Evolutionary conservation across 768 basidiomycete genomes (phyloP), one percentile per base, ranked within the genome.

Genomic region (Boletus barrowsii): DNA sequence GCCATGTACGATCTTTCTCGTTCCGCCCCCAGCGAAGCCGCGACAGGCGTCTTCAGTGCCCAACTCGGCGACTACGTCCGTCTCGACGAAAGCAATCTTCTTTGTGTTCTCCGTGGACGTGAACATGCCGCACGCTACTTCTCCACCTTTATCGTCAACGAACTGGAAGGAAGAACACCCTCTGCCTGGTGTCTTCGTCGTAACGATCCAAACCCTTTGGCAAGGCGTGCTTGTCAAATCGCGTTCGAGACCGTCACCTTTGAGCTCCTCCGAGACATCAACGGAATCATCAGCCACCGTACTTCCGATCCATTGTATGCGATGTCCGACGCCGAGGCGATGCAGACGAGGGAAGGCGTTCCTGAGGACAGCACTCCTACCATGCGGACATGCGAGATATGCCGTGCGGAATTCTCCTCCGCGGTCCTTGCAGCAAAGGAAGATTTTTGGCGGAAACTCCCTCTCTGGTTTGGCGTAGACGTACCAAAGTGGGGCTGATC

Each of bases 1-100:
- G 88, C 88, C 6, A 88, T 88, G 71, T 91, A 91, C 68, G 89
- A 90, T 67, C 79, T 91, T 40, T 89, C 85, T 20, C 85, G 89
- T 39, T 81, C 73, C 60, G 71, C 79, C 30, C 82, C 86, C 2
- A 88, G 83, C 62, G 80, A 82, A 46, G 80, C 82, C 33, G 79
- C 80, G 29, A 67, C 74, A 7, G 87, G 85, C 7, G 74, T 78
- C 65, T 74, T 69, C 51, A 76, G 68, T 57, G 61, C 71, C 18
- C 53, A 68, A 47, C 71, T 71, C 20, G 58, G 69, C 67, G 83
- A 61, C 62, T 68, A 39, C 78, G 81, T 56, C 56, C 57, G 49
- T 40, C 59, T 72, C 42, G 75, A 79, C 15, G 73, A 78, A 52
- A 66, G 67, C 40, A 86, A 89, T 62, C 76, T 90, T 17, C 72